Base-by-base conservation (phyloP, 2,329 filamentous ascomycete species). In the Talaromyces sp. region DNA sequence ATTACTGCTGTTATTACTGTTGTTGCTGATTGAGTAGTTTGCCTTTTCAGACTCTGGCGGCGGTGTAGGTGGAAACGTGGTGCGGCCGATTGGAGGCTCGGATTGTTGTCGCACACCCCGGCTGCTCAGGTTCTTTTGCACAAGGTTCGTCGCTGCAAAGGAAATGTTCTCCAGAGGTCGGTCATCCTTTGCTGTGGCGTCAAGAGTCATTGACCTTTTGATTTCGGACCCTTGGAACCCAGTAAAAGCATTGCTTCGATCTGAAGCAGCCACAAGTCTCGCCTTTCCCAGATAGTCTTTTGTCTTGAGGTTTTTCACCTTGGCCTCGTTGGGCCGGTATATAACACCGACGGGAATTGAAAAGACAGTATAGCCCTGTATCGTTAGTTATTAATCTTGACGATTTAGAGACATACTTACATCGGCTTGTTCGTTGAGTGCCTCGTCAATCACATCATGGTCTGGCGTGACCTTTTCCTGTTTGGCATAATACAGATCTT, bases 281-380 rank as follows among this genome's bases (percentile, higher is more conserved):
- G 95, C 92, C 77, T 97, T 97, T 64, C 95, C 95, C 3, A 99
- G 87, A 70, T 99, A 99, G 73, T 99, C 93, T 75, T 98, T 98
- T 27, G 92, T 91, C 81, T 97, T 96, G 70, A 99, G 82, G 72
- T 99, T 99, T 78, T 96, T 96, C 67, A 99, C 95, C 78, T 99
- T 99, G 65, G 95, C 93, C 71, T 96, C 93, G 73, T 97, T 98
- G 27, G 95, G 95, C 62, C 95, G 85, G 77, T 98, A 99, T 16
- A 99, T 86, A 34, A 97, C 91, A 28, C 95, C 95, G 12, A 98
- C 93, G 0, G 95, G 95, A 59, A 98, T 98, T 0, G 93, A 98
- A 79, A 99, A 99, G 50, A 99, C 95, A 0, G 95, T 98, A 73
- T 99, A 99, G 54, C 94, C 95, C 90, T 96, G 27, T 10, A 3